Base-by-base conservation (phyloP, 495 filamentous ascomycete genomes). In the Lophiostoma macrostomum region DNA sequence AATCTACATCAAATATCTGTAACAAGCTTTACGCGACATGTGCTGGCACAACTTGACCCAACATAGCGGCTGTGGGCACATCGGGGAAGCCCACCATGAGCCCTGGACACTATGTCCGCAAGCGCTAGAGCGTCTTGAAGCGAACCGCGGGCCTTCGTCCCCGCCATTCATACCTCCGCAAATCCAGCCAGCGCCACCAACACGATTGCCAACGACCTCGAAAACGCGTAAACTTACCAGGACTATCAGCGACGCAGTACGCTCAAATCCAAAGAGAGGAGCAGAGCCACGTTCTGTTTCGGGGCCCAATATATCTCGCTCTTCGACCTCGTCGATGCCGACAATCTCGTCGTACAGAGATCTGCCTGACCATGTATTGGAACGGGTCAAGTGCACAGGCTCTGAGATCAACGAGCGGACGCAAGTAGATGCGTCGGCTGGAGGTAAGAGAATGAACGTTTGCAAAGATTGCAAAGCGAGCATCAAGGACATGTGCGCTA, bases 41-140 rank as follows among this genome's bases (percentile, higher is more conserved):
- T 59, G 56, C 24, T 43, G 48, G 40, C 32, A 53, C 31, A 59
- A 59, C 49, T 35, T 40, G 22, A 48, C 49, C 29, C 19, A 27
- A 18, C 56, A 53, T 28, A 28, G 27, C 13, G 49, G 56, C 48
- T 59, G 56, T 28, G 49, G 36, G 5, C 56, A 59, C 49, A 31
- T 14, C 27, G 56, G 32, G 4, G 11, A 16, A 28, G 19, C 28
- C 34, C 13, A 39, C 25, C 8, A 20, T 3, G 16, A 24, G 12
- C 40, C 49, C 10, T 59, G 41, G 23, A 59, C 56, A 3, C 41
- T 45, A 12, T 59, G 56, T 35, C 11, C 13, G 11, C 8, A 4
- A 10, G 56, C 56, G 2, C 20, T 22, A 31, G 23, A 30, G 10
- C 32, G 24, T 0, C 49, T 53, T n/a, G 16, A 23, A 30, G 22